A percentile compares a stretch with the other conserved stretches of the same genome.
These are phyloP conservation scores for Fagus crenata DNA, from an alignment of 306 rosid species.

Conservation along the genomic window DNA sequence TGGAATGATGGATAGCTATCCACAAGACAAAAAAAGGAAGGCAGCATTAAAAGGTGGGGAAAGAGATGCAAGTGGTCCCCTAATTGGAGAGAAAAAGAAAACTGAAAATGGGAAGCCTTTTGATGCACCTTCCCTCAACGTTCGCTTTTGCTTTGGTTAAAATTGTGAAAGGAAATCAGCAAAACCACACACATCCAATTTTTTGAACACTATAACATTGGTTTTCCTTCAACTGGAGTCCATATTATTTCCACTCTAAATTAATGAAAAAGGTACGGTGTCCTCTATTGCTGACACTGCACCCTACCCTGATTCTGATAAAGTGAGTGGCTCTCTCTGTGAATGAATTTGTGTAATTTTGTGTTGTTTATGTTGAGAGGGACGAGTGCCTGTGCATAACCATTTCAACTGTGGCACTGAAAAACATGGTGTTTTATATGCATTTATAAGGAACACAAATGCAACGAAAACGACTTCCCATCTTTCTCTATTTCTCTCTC, in stretches of 20 bases:
- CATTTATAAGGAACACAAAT: constrained; percentile 53
- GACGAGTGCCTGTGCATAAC: constrained; percentile 58
- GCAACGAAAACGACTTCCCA: constrained; percentile 68
- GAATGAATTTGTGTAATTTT: constrained; percentile 20
- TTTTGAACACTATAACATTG: constrained; percentile 4
- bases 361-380: constrained; percentile 60
- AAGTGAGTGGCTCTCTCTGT: constrained; percentile 22
- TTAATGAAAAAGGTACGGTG: constrained; percentile 35
- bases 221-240: constrained; percentile 2
- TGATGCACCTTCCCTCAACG: constrained; percentile 2
- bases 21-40: constrained; percentile 33
- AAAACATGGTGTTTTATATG: constrained; percentile 61
- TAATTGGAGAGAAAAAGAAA: background rate
- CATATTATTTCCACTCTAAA: constrained; percentile 10
- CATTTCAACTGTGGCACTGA: constrained; percentile 92
- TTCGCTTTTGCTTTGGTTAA: constrained; percentile 30
- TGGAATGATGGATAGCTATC: constrained; percentile 8
- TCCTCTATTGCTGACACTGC: constrained; percentile 34
- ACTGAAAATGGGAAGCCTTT: constrained; percentile 24
- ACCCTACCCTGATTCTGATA: constrained; percentile 26
- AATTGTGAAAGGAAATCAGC: constrained; percentile 37
- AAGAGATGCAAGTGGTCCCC: constrained; percentile 51
- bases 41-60: constrained; percentile 46
- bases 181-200: background rate
- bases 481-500: constrained; percentile 29